These are phyloP conservation scores for Rhynchosporium agropyri DNA, from an alignment of 2,329 filamentous ascomycete genomes.

Conservation along the genomic window DNA sequence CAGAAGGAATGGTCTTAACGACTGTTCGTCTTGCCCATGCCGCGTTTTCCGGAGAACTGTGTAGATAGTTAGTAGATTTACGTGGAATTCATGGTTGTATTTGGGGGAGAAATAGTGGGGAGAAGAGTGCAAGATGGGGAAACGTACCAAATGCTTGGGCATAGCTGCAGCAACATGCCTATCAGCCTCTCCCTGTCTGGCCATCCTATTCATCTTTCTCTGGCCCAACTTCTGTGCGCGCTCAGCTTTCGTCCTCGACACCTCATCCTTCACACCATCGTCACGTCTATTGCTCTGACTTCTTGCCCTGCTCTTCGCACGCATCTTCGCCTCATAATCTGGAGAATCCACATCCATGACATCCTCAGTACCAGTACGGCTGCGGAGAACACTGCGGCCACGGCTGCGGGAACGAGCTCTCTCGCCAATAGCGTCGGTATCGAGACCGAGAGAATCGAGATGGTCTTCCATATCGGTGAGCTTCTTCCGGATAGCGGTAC, in stretches of 20 bases:
- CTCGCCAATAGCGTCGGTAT: constrained; percentile 73
- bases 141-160: constrained; percentile 86
- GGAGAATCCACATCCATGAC: constrained; percentile 74
- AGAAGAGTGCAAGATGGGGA: constrained; percentile 1
- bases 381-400: constrained; percentile 69
- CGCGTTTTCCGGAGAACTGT: constrained; percentile 86
- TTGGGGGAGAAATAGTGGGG: not conserved
- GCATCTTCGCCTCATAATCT: constrained; percentile 59
- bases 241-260: constrained; percentile 76
- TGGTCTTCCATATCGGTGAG: constrained; percentile 85
- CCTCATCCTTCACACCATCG: constrained; percentile 74
- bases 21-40: constrained; percentile 84
- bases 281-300: constrained; percentile 71
- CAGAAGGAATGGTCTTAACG: constrained; percentile 53
- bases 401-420: constrained; percentile 72
- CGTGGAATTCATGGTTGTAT: not conserved
- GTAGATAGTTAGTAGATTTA: constrained; percentile 41
- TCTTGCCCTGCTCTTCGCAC: constrained; percentile 73
- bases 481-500: constrained; percentile 77
- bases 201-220: constrained; percentile 99
- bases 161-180: constrained; percentile 80
- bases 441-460: constrained; percentile 82
- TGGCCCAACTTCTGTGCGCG: constrained; percentile 85
- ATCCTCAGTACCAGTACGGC: constrained; percentile 64
- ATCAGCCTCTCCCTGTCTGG: constrained; percentile 94